Conservation (phyloP, 495 filamentous ascomycete species). For the Hypoxylon perforatum region DNA sequence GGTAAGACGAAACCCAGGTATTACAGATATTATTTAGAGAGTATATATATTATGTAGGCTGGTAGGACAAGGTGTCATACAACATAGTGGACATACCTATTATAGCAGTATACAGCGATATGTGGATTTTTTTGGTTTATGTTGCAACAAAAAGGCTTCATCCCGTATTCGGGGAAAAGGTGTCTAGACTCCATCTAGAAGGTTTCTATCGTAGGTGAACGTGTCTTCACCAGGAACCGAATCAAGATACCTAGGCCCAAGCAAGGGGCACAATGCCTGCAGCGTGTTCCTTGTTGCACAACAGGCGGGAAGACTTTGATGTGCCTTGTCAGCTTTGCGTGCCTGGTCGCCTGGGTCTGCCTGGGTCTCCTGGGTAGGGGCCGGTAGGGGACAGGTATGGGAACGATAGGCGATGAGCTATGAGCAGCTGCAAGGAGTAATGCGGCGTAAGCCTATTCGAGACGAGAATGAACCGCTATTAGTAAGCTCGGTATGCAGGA, state of each 20-base stretch:
- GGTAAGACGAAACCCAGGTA: too few relatives aligned
- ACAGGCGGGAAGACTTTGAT: conserved; percentile 9
- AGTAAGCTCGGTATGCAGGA: background rate
- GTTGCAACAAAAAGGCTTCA: conserved; percentile 2
- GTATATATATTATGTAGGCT: background rate
- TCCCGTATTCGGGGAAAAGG: conserved; percentile 10
- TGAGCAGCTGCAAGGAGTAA: background rate
- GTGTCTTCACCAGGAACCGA: conserved; percentile 26
- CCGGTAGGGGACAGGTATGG: too few relatives aligned
- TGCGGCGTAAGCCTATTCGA: conserved; percentile 7
- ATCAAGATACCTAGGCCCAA: conserved; percentile 15
- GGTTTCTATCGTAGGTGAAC: conserved; percentile 2
- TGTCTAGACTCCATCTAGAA: conserved; percentile 10
- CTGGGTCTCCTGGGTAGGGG: too few relatives aligned
- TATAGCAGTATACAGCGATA: too few relatives aligned
- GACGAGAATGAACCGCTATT: background rate
- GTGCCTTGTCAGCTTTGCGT: background rate
- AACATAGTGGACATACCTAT: too few relatives aligned
- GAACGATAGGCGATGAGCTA: too few relatives aligned
- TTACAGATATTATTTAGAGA: too few relatives aligned
- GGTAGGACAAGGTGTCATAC: too few relatives aligned
- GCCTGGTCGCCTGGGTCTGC: too few relatives aligned
- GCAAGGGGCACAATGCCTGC: conserved; percentile 26
- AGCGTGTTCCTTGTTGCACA: conserved; percentile 33
- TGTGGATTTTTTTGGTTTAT: background rate